A percentile compares a stretch with the other conserved stretches of the same genome.
Evolutionary conservation across 495 filamentous ascomycete genomes (phyloP).

Genomic region (Penicillium paxilli): DNA sequence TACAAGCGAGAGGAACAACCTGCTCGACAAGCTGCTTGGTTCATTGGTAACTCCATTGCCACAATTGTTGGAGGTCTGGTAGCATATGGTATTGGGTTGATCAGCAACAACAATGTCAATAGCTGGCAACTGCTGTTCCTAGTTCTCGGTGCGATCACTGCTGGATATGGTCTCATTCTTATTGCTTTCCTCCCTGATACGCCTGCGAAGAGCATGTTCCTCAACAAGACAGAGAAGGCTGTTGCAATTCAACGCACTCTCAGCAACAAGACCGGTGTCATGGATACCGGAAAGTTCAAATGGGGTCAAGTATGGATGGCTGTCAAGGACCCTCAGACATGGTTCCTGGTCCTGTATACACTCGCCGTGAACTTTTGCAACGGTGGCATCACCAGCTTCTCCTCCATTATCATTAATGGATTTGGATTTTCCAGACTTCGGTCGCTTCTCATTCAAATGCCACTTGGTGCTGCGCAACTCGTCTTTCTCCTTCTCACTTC

Average conservation of each 20-base stretch:
- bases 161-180: conserved; percentile 37
- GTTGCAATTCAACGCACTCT: conserved; percentile 58
- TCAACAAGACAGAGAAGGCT: conserved; percentile 44
- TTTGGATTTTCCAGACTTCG: conserved; percentile 43
- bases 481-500: conserved; percentile 35
- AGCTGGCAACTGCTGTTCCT: conserved; percentile 44
- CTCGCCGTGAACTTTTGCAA: conserved; percentile 45
- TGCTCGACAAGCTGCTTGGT: conserved; percentile 56
- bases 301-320: conserved; percentile 55
- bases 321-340: conserved; percentile 53
- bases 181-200: conserved; percentile 49
- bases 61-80: conserved; percentile 47
- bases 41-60: conserved; percentile 49
- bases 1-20: conserved; percentile 56
- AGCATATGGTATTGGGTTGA: conserved; percentile 45
- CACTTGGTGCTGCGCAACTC: conserved; percentile 37
- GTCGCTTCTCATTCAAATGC: conserved; percentile 38
- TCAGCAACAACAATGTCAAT: conserved; percentile 15
- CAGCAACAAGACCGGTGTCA: conserved; percentile 57
- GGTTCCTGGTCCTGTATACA: conserved; percentile 39
- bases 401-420: conserved; percentile 37
- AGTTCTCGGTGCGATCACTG: conserved; percentile 37
- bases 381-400: conserved; percentile 47
- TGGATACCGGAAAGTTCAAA: conserved; percentile 58
- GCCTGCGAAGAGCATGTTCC: conserved; percentile 44